Conservation (phyloP, 2,329 filamentous ascomycete species). For the Scleromitrula shiraiana region DNA sequence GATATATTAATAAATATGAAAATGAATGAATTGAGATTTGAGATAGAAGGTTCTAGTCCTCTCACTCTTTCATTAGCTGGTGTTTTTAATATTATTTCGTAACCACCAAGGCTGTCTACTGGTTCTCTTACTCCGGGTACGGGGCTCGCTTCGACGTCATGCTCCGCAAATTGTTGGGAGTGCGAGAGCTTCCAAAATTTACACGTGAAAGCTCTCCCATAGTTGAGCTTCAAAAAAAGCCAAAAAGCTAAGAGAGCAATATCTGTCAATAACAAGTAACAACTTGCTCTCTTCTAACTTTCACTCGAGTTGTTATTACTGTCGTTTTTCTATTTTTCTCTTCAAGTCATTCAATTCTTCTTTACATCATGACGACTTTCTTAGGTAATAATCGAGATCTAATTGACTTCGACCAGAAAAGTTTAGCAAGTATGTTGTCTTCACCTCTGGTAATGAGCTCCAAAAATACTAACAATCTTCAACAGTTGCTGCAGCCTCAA, state of each 20-base stretch:
- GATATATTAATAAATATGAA: too few relatives aligned
- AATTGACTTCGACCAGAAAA: slow-evolving; percentile 59
- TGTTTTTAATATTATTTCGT: too few relatives aligned
- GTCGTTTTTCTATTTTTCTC: not conserved
- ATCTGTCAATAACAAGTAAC: not conserved
- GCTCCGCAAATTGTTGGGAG: not conserved
- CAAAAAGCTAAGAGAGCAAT: not conserved
- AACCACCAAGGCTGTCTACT: not conserved
- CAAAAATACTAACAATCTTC: slow-evolving; percentile 15
- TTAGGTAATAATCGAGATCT: slow-evolving; percentile 22
- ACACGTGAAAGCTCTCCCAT: slow-evolving; percentile 2
- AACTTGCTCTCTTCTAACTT: not conserved
- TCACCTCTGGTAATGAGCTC: slow-evolving; percentile 10
- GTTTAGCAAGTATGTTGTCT: slow-evolving; percentile 51
- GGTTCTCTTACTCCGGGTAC: too few relatives aligned
- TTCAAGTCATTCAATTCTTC: not conserved
- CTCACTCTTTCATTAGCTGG: too few relatives aligned
- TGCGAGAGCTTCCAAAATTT: not conserved
- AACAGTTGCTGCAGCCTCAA: slow-evolving; percentile 69
- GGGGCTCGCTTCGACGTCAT: slow-evolving; percentile 20
- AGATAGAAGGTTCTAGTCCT: too few relatives aligned
- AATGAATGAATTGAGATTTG: too few relatives aligned
- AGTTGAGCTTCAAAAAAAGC: not conserved
- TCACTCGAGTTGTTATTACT: too few relatives aligned
- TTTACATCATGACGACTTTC: slow-evolving; percentile 24